Evolutionary conservation across 139 green algal genomes (phyloP).

Genomic region (Auxenochlorella pyrenoidosa): DNA sequence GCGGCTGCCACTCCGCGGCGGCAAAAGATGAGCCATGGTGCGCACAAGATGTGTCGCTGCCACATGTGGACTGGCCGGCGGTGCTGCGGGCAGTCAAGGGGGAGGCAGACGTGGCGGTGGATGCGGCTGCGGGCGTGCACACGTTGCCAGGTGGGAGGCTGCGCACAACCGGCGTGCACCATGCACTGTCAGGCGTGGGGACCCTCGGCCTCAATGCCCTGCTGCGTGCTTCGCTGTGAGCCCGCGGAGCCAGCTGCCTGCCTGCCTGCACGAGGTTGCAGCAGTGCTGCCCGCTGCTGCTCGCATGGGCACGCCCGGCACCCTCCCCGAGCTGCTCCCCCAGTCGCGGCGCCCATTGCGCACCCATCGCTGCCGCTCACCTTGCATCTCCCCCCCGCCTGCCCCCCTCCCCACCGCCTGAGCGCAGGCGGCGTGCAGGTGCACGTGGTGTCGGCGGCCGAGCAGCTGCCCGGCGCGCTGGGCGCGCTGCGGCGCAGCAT

Average conservation of each 20-base stretch:
- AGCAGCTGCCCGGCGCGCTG: conserved; percentile 32
- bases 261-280: no score
- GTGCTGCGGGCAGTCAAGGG: neutral
- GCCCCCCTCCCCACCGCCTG: no score
- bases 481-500: conserved; percentile 36
- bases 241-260: no score
- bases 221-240: no score
- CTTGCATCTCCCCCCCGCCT: neutral
- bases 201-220: no score
- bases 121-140: neutral
- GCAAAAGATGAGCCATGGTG: conserved; percentile 17
- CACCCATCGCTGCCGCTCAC: neutral
- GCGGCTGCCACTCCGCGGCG: neutral
- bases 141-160: neutral
- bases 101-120: neutral
- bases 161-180: no score
- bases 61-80: conserved; percentile 30
- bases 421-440: conserved; percentile 27
- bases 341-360: no score
- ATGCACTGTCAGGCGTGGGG: no score
- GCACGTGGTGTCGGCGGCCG: conserved; percentile 10
- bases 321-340: no score
- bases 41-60: conserved; percentile 29
- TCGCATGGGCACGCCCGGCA: no score
- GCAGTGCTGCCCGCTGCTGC: no score